Percentiles rank a stretch among this genome's conserved stretches.
phyloP scores from a whole-genome alignment of 1,284 basidiomycete genomes.

The Microbotryum saponariae region DNA sequence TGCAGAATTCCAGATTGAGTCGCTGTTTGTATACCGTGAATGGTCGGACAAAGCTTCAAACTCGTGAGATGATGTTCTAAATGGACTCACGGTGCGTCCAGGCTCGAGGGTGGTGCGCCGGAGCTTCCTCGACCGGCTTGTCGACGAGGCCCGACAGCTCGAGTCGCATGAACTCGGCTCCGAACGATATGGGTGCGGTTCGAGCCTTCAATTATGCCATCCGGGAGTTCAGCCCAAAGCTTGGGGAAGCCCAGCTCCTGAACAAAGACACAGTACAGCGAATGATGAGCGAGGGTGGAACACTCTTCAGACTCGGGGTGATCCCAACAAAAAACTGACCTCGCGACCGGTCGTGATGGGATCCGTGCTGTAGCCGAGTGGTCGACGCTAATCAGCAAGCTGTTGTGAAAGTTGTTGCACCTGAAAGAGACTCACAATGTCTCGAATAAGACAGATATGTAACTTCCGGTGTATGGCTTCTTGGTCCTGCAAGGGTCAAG shows the following conservation, averaged over 20 bases:
- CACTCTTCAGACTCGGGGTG: too few species aligned
- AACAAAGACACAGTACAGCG: not conserved
- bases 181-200: constrained; percentile 25
- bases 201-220: constrained; percentile 13
- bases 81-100: constrained; percentile 26
- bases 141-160: constrained; percentile 12
- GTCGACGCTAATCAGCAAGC: not conserved
- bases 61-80: not conserved
- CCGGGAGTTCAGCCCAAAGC: constrained; percentile 29
- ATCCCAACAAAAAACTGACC: constrained; percentile 4
- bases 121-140: constrained; percentile 5
- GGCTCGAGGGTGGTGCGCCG: constrained; percentile 2
- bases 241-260: constrained; percentile 25
- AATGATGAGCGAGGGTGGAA: not conserved
- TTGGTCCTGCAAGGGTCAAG: constrained; percentile 4
- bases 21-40: constrained; percentile 9
- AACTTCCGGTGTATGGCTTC: constrained; percentile 25
- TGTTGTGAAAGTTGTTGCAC: too few species aligned
- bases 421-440: constrained; percentile 10
- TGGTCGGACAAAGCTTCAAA: not conserved
- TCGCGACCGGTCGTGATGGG: constrained; percentile 35
- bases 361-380: constrained; percentile 18
- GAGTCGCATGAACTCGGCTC: constrained; percentile 34
- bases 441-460: constrained; percentile 35
- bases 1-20: constrained; percentile 32